A percentile compares a stretch with the other conserved stretches of the same genome.
phyloP scores from a whole-genome alignment of 345 rosid species.

The Psidium friedrichsthalianum region DNA sequence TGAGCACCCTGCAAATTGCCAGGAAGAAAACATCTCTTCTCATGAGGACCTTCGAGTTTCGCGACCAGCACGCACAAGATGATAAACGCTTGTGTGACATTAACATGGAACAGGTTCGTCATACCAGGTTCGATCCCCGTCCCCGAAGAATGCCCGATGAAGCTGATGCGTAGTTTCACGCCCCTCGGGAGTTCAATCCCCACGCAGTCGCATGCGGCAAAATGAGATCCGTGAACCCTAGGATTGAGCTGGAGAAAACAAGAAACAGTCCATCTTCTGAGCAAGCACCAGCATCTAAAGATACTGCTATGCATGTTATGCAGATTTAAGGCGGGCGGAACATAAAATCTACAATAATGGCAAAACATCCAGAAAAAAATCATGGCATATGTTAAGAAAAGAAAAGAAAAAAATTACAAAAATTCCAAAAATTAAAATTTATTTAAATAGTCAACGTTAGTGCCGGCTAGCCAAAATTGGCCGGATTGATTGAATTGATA shows the following conservation, averaged over 20 bases:
- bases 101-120: too few relatives aligned
- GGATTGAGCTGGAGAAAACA: slow-evolving; percentile 13
- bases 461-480: too few relatives aligned
- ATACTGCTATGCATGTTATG: background rate
- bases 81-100: background rate
- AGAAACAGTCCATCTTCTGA: background rate
- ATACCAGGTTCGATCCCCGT: slow-evolving; percentile 14
- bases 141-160: slow-evolving; percentile 34
- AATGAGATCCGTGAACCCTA: slow-evolving; percentile 21
- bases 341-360: background rate
- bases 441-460: too few relatives aligned
- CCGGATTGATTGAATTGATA: too few relatives aligned
- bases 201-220: slow-evolving; percentile 15
- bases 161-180: slow-evolving; percentile 37
- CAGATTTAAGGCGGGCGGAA: background rate
- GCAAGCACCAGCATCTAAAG: background rate
- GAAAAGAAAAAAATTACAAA: too few relatives aligned
- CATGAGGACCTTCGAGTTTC: background rate
- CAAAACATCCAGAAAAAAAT: background rate
- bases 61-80: background rate
- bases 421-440: too few relatives aligned
- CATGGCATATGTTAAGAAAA: too few relatives aligned
- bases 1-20: slow-evolving; percentile 27
- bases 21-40: background rate
- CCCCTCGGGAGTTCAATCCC: slow-evolving; percentile 9